Evolutionary conservation across 192 early-diverging fungal genomes (phyloP), one percentile per base, ranked within the genome.

Genomic region (Oehlia diaphana): DNA sequence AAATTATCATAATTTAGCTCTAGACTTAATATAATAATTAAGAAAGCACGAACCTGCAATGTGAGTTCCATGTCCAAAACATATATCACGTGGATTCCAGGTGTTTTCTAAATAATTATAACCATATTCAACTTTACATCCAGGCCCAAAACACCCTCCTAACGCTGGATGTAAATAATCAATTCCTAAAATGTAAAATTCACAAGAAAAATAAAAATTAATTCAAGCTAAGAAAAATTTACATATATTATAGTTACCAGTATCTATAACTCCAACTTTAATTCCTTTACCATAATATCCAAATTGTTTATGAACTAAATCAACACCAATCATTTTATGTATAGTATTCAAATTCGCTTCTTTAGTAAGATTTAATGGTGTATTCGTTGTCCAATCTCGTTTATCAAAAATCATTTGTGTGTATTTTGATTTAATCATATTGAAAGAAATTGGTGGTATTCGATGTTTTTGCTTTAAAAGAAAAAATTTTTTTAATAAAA

Each of bases 11-110:
- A 53, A 16, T 53, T 58, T 58, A 6, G 16, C 4, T 0, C 16
- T 6, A 21, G 12, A 58, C 16, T 58, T 2, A 58, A 19, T 21
- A n/a, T 21, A 37, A 4, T 37, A 0, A 31, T 58, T n/a, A 21
- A 58, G 4, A 14, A 58, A 58, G 16, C 19, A 21, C 50, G 50
- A 53, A 35, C 91, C 91, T 6, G 92, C 79, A 2, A 94, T 90
- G 61, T 92, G 91, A 4, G 91, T 92, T 26, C 91, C 92, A 80
- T 93, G 93, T 37, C 93, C 92, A 62, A 78, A 79, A 76, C 93
- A 92, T 12, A 77, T 76, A 78, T 88, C 86, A 44, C 87, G 81
- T 4, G 93, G 92, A 21, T 91, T 86, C 26, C 81, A 80, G 2
- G 78, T 74, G 78, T 92, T 86, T 21, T 92, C 93, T 3, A 93